Base-by-base conservation (phyloP, 2,329 filamentous ascomycete genomes). In the Emmonsiellopsis sp. region DNA sequence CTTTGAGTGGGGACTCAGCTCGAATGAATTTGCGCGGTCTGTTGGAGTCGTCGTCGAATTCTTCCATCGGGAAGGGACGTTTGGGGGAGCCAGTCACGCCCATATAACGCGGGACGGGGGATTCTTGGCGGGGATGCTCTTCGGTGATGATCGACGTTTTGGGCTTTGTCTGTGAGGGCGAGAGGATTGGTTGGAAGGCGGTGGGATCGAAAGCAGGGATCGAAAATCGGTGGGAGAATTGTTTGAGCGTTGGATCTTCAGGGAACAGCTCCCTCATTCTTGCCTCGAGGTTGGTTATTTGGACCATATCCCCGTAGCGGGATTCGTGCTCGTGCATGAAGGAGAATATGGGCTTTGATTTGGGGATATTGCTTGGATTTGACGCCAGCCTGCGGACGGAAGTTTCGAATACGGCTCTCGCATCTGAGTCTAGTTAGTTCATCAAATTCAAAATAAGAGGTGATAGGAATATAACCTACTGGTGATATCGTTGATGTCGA, bases 251-350 rank as follows among this genome's bases (percentile, higher is more conserved):
- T 2, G 89, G 85, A 62, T 96, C 92, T 55, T 91, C 84, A 0
- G 91, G 91, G 69, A 89, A 98, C n/a, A 96, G 78, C 64, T 95
- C 90, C 21, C 82, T 81, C 90, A 98, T 97, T 46, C 93, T 84
- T 62, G 85, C 86, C 70, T 98, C 94, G 13, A 98, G 77, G 66
- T 94, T 93, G 58, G 84, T 83, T 52, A 98, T 89, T 62, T 97
- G 91, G 5, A 87, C 83, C 5, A 97, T 79, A 66, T 98, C 93
- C 53, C 94, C 93, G 63, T 91, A 98, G 58, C 90, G 85, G 9
- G 90, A 91, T 72, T 98, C 93, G 66, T 95, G 95, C 61, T 91
- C 86, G 71, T 98, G 92, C 68, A 98, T 92, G 71, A 92, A 97
- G 2, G 84, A 77, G 63, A 95, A 95, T 0, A 98, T 80, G 0